Base-by-base conservation (phyloP, 2,329 filamentous ascomycete species). In the Sporothrix protearum region DNA sequence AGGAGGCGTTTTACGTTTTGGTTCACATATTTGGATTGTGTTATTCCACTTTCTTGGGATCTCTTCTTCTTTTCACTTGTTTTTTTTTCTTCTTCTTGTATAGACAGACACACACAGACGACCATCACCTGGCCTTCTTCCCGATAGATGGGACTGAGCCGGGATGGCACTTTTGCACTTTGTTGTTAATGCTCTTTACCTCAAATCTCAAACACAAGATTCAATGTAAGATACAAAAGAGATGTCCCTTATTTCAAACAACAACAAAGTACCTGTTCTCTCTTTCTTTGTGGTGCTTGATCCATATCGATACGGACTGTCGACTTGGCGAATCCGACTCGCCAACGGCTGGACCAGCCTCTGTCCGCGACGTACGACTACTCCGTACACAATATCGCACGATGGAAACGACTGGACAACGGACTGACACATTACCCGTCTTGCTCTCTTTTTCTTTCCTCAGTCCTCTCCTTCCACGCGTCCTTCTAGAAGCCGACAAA, bases 1-100 rank as follows among this genome's bases (percentile, higher is more conserved):
- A 16, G n/a, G 36, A 64, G 59, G 59, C 59, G 59, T 64, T 64
- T 64, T n/a, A 36, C 36, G 12, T 63, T 42, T 42, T 39, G 59
- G 45, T 64, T 64, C 19, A 36, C 36, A 22, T 63, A 25, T 42
- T 39, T 30, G 10, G 25, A 16, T 33, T 36, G 3, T 16, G n/a
- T 59, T 53, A 16, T 55, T 55, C 12, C 9, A 59, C 28, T 16
- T 19, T 36, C 14, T 19, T 47, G 42, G 42, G 42, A 47, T 47
- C 42, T 47, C 42, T 47, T 16, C 42, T 47, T 47, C 42, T 47
- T 19, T 8, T 42, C n/a, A 39, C 19, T 51, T 22, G 6, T 51
- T n/a, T 4, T 12, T 25, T 49, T 16, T n/a, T 49, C 45, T 49
- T 53, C 49, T 28, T 53, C 3, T 10, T 51, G 10, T 51, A n/a